These are phyloP conservation scores for Epichloe hybrida DNA, from an alignment of 2,329 filamentous ascomycete species.

Conservation along the genomic window DNA sequence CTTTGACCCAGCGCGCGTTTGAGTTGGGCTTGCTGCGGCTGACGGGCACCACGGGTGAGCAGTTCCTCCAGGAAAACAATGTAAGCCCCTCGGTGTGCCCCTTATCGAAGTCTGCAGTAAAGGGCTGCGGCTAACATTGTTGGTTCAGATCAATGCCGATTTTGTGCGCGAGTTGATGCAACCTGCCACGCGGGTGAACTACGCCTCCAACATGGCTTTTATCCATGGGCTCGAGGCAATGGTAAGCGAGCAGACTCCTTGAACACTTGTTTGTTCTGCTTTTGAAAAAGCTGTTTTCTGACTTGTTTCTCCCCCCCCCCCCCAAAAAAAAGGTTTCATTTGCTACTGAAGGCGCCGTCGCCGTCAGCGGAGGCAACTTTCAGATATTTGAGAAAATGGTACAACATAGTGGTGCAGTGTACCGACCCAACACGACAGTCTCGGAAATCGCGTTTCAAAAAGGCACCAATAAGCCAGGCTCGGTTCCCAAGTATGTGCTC, in stretches of 20 bases:
- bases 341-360: slow-evolving; percentile 71
- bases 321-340: slow-evolving; percentile 62
- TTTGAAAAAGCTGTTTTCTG: not conserved
- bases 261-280: not conserved
- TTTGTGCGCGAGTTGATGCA: slow-evolving; percentile 79
- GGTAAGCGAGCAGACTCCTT: slow-evolving; percentile 27
- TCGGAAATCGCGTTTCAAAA: slow-evolving; percentile 40
- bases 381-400: slow-evolving; percentile 82
- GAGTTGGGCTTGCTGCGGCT: slow-evolving; percentile 53
- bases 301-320: not conserved
- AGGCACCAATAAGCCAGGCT: slow-evolving; percentile 24
- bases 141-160: slow-evolving; percentile 37
- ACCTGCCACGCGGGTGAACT: slow-evolving; percentile 85
- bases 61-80: slow-evolving; percentile 55
- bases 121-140: not conserved
- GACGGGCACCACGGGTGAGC: slow-evolving; percentile 58
- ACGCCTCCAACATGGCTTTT: slow-evolving; percentile 72
- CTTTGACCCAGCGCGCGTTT: slow-evolving; percentile 53
- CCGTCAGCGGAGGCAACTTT: slow-evolving; percentile 81
- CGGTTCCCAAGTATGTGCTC: slow-evolving; percentile 33
- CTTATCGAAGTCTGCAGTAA: too few relatives aligned
- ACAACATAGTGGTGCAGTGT: slow-evolving; percentile 42
- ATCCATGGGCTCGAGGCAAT: slow-evolving; percentile 87
- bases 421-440: slow-evolving; percentile 57
- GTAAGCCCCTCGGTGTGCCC: not conserved